These are phyloP conservation scores for Aspergillus luchuensis DNA, from an alignment of 2,329 filamentous ascomycete species.

Conservation along the genomic window DNA sequence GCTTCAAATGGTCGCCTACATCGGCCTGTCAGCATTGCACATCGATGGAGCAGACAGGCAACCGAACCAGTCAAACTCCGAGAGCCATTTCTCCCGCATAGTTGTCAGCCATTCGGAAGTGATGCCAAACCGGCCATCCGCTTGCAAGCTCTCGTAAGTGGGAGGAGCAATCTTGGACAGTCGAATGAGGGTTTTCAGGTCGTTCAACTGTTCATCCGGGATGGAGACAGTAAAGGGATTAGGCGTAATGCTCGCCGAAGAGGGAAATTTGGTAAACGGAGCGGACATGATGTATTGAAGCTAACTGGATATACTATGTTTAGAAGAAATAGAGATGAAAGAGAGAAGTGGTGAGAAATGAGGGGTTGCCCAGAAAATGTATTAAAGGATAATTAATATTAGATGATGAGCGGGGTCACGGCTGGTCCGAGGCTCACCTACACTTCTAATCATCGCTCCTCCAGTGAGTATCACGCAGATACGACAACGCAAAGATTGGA, in stretches of 20 bases:
- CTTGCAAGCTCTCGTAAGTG: slow-evolving; percentile 53
- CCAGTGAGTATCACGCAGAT: no score
- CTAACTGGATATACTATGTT: not conserved
- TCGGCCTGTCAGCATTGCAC: slow-evolving; percentile 2
- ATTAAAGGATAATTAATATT: not conserved
- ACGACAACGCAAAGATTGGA: no score
- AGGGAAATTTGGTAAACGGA: slow-evolving; percentile 35
- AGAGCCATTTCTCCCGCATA: slow-evolving; percentile 49
- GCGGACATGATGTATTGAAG: slow-evolving; percentile 21
- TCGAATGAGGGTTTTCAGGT: slow-evolving; percentile 51
- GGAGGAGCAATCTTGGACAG: slow-evolving; percentile 52
- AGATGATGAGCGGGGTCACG: not conserved
- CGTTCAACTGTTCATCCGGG: slow-evolving; percentile 47
- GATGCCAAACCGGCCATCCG: slow-evolving; percentile 49
- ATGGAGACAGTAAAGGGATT: slow-evolving; percentile 49
- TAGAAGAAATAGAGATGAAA: not conserved
- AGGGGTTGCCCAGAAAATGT: not conserved
- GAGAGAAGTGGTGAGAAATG: not conserved
- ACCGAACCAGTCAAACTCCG: slow-evolving; percentile 51
- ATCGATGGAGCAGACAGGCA: slow-evolving; percentile 13
- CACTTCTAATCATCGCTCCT: no score
- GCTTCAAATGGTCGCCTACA: slow-evolving; percentile 39
- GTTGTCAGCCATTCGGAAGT: slow-evolving; percentile 50
- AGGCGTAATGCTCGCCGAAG: slow-evolving; percentile 38
- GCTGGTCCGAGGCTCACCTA: not conserved